Evolutionary conservation across 75 land plant species (phyloP), one percentile per base, ranked within the genome.

Genomic region (Pinus tabuliformis): DNA sequence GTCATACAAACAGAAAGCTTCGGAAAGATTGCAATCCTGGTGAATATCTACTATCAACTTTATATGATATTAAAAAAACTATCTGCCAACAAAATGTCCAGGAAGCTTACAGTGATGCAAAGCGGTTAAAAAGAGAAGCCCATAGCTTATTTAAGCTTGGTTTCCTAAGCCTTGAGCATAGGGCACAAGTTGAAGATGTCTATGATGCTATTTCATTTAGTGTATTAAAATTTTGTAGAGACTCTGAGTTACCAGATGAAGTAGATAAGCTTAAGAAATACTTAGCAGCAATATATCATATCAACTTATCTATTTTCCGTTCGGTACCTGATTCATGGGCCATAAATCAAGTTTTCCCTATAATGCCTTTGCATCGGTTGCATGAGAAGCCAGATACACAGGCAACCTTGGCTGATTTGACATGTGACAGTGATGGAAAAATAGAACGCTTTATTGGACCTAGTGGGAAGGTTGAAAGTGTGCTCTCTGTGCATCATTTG

Each of bases 401-500:
- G 24, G 86, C 85, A 21, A 78, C 45, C 14, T 57, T 85, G 56
- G 74, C 86, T 56, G 86, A 85, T 61, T 74, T 85, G 59, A 85
- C 86, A 18, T 85, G 86, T 42, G 86, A 85, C 63, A 85, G 86
- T 62, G 86, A 85, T 78, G 86, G 86, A 15, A 85, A 83, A 73
- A 76, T 85, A 15, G 76, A 75, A 42, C 64, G 76, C 14, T 85
- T 85, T 62, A 83, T 85, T 7, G 86, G 86, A 14, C 71, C 64
- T 39, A 65, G 73, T 17, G 86, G 86, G 20, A 75, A 78, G 52
- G 52, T 68, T 45, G 76, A 87, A 64, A 77, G 60, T 65, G 77
- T 72, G 36, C 86, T 84, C 45, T 64, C 81, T 45, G 81, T 85
- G 45, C 86, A 85, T 39, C 75, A 83, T 45, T 71, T 85, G 22